Conservation (phyloP, 2,329 filamentous ascomycete species). For the Lecanicillium sp. region DNA sequence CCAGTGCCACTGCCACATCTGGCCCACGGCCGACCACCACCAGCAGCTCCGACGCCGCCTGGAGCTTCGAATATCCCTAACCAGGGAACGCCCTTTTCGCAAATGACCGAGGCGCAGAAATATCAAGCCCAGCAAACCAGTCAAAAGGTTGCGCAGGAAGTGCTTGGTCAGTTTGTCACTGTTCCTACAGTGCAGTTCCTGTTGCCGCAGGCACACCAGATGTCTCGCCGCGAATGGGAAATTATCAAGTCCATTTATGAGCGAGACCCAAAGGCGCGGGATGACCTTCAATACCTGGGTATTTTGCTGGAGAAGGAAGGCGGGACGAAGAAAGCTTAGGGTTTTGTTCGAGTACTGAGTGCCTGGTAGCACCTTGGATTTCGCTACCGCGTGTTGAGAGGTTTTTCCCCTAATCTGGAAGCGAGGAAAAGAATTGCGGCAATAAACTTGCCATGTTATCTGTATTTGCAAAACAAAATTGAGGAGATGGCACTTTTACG, state of each 20-base stretch:
- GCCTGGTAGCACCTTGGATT: too few relatives aligned
- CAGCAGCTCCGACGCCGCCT: conserved; percentile 13
- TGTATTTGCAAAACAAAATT: too few relatives aligned
- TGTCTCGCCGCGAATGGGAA: conserved; percentile 63
- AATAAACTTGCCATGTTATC: too few relatives aligned
- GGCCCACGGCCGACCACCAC: conserved; percentile 6
- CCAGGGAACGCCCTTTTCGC: conserved; percentile 10
- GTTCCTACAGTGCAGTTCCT: conserved; percentile 62
- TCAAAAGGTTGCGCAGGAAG: conserved; percentile 48
- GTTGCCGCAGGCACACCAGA: conserved; percentile 58
- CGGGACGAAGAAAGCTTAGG: conserved; percentile 6
- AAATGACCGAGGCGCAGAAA: conserved; percentile 23
- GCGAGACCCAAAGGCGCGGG: conserved; percentile 54
- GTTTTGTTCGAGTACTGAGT: too few relatives aligned
- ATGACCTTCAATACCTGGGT: conserved; percentile 51
- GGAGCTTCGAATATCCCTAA: conserved; percentile 10
- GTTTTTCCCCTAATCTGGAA: too few relatives aligned
- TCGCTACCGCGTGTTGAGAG: too few relatives aligned
- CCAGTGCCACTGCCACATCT: conserved; percentile 10
- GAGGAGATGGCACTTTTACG: too few relatives aligned
- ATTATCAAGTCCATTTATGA: conserved; percentile 63
- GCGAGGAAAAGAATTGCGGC: too few relatives aligned
- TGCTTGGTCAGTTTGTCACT: conserved; percentile 54
- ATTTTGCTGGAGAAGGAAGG: conserved; percentile 44
- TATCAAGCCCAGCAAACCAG: conserved; percentile 41